These are phyloP conservation scores for Mycosphaerella arachidis DNA, from an alignment of 2,329 filamentous ascomycete genomes.

Conservation along the genomic window DNA sequence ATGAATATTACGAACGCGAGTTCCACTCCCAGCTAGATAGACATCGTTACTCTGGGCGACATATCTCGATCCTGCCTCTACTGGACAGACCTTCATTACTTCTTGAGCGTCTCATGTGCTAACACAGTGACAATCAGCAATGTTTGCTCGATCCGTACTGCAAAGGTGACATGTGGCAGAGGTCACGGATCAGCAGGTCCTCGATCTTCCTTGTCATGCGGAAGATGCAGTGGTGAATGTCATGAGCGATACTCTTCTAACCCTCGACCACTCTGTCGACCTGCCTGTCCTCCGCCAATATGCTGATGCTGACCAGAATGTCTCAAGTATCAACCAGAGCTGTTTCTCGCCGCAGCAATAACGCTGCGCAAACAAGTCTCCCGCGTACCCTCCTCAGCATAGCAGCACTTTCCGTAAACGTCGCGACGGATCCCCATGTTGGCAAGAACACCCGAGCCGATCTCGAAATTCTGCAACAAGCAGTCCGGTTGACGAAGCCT, in stretches of 20 bases:
- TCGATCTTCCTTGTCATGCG: neutral
- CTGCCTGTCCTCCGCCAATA: neutral
- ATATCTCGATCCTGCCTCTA: neutral
- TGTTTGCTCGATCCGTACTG: neutral
- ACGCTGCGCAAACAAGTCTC: neutral
- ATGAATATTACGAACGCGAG: slow-evolving; percentile 1
- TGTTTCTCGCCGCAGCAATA: neutral
- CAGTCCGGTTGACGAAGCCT: neutral
- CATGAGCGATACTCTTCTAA: neutral
- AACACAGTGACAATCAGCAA: neutral
- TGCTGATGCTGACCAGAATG: neutral
- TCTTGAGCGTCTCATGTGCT: too few relatives aligned
- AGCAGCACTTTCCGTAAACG: slow-evolving; percentile 5
- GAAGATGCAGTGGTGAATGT: neutral
- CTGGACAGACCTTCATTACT: neutral
- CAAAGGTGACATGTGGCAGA: neutral
- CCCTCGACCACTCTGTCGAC: neutral
- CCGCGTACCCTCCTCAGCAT: neutral
- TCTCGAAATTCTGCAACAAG: slow-evolving; percentile 6
- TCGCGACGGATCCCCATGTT: neutral
- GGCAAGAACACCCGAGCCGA: neutral
- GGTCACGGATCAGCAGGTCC: neutral
- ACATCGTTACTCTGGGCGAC: neutral
- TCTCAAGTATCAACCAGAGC: neutral
- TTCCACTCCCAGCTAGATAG: neutral